phyloP scores from a whole-genome alignment of 306 rosid genomes.

The Purshia tridentata region DNA sequence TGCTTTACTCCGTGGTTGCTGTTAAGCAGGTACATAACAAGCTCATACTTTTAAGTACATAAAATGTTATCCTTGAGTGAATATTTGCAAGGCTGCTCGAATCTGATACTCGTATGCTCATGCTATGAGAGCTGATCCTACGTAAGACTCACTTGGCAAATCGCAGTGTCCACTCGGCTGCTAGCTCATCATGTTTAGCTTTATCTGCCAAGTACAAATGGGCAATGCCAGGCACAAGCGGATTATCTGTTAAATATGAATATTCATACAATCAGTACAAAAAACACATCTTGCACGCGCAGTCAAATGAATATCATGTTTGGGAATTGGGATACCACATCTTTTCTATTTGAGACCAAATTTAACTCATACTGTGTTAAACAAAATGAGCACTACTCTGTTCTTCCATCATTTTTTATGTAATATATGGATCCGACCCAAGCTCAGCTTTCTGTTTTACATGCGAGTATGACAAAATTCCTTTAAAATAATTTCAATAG shows the following conservation, averaged over 20 bases:
- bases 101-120: not conserved
- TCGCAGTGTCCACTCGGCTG: conserved; percentile 81
- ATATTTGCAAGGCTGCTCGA: conserved; percentile 4
- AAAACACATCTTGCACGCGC: not conserved
- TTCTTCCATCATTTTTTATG: not conserved
- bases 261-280: conserved; percentile 10
- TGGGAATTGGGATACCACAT: not conserved
- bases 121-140: not conserved
- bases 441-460: not conserved
- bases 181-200: conserved; percentile 72
- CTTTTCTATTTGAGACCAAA: not conserved
- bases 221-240: conserved; percentile 64
- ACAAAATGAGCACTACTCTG: not conserved
- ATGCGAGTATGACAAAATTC: not conserved
- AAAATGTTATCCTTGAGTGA: not conserved
- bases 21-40: not conserved
- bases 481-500: not conserved
- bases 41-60: not conserved
- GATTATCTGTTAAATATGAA: conserved; percentile 54
- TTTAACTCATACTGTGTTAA: not conserved
- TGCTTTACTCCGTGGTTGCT: not conserved
- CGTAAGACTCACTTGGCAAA: conserved; percentile 67
- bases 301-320: not conserved
- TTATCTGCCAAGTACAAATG: conserved; percentile 71
- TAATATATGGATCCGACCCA: not conserved